These are phyloP conservation scores for Amanita pseudoporphyria DNA, from an alignment of 768 basidiomycete species.

Conservation along the genomic window DNA sequence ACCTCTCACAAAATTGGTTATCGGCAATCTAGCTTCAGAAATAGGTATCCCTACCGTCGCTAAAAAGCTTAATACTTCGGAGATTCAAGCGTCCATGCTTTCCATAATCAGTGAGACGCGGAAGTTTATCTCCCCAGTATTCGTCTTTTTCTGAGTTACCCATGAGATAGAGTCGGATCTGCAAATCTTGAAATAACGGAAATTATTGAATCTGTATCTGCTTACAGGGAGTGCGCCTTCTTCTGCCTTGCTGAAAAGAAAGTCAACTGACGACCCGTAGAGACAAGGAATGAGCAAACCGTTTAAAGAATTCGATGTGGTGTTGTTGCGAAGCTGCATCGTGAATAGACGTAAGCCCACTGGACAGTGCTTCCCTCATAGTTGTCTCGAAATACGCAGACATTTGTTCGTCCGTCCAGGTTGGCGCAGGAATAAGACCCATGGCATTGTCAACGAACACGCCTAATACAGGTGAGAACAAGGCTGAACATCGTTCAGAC, in stretches of 20 bases:
- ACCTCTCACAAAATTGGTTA: conserved; percentile 23
- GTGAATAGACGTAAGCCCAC: conserved; percentile 81
- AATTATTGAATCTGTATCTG: conserved; percentile 4
- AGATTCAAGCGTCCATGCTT: conserved; percentile 42
- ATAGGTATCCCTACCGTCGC: conserved; percentile 45
- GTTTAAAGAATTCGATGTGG: conserved; percentile 54
- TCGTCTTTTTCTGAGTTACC: conserved; percentile 37
- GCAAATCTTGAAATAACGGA: neutral
- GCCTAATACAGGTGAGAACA: conserved; percentile 26
- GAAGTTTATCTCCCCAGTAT: conserved; percentile 60
- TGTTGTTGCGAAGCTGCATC: conserved; percentile 55
- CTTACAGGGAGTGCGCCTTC: conserved; percentile 59
- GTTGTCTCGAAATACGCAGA: conserved; percentile 54
- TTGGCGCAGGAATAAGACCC: conserved; percentile 57
- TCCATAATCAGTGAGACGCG: conserved; percentile 52
- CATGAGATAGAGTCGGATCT: conserved; percentile 29
- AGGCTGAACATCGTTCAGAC: neutral
- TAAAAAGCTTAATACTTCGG: conserved; percentile 64
- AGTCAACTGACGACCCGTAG: neutral
- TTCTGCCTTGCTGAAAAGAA: conserved; percentile 50
- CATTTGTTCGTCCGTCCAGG: conserved; percentile 49
- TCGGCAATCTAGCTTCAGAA: neutral
- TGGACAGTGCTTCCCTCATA: conserved; percentile 57
- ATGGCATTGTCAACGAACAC: conserved; percentile 88
- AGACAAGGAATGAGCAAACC: conserved; percentile 27